Conservation (phyloP, 371 early-diverging fungal species). For the Mucor plumbeus region DNA sequence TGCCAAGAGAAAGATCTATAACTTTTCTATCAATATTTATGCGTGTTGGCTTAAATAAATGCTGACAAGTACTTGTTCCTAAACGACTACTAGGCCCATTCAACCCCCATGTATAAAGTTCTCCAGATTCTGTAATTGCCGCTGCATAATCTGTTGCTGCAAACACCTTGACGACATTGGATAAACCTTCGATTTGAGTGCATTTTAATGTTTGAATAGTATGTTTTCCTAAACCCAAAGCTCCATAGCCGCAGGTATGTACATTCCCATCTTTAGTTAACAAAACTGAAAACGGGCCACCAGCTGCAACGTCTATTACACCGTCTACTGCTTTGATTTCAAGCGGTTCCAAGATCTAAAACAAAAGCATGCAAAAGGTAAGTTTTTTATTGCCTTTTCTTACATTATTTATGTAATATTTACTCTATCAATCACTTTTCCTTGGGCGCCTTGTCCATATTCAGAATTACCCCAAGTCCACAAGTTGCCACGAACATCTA, state of each 20-base stretch:
- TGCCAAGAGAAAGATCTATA: slow-evolving; percentile 54
- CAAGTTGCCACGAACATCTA: slow-evolving; percentile 56
- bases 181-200: slow-evolving; percentile 37
- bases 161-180: slow-evolving; percentile 44
- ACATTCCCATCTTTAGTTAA: slow-evolving; percentile 66
- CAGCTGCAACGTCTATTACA: slow-evolving; percentile 70
- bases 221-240: slow-evolving; percentile 64
- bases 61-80: slow-evolving; percentile 53
- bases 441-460: slow-evolving; percentile 81
- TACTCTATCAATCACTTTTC: slow-evolving; percentile 73
- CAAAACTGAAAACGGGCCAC: slow-evolving; percentile 74
- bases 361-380: background rate
- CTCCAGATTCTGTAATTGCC: slow-evolving; percentile 55
- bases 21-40: slow-evolving; percentile 45
- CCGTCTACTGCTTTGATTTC: slow-evolving; percentile 38
- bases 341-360: slow-evolving; percentile 67
- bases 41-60: slow-evolving; percentile 52
- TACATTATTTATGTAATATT: slow-evolving; percentile 1
- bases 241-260: slow-evolving; percentile 76
- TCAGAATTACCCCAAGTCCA: slow-evolving; percentile 88
- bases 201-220: slow-evolving; percentile 56
- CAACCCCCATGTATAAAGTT: slow-evolving; percentile 65
- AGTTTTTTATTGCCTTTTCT: background rate
- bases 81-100: slow-evolving; percentile 59
- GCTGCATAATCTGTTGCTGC: slow-evolving; percentile 70